Conservation (phyloP, 108 stramenopile species). For the Mediolabrus comicus region DNA sequence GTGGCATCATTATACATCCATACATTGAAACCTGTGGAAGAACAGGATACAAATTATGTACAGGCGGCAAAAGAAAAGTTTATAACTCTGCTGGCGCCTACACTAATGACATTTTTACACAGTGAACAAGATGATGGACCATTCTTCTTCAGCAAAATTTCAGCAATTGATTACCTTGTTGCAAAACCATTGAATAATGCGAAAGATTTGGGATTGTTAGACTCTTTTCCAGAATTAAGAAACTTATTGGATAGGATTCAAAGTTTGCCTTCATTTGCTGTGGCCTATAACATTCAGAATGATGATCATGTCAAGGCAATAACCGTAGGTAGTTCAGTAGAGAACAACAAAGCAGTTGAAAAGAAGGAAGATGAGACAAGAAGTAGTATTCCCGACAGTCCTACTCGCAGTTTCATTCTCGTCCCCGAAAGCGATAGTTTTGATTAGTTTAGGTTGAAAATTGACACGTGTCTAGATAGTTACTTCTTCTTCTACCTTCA, state of each 20-base stretch:
- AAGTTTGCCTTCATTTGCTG: conserved; percentile 9
- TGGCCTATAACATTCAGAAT: not conserved
- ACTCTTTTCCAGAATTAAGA: conserved; percentile 1
- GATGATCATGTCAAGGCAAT: no score
- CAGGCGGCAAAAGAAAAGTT: not conserved
- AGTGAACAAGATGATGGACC: no score
- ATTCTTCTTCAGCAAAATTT: not conserved
- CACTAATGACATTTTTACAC: not conserved
- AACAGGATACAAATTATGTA: conserved; percentile 17
- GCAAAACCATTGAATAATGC: conserved; percentile 26
- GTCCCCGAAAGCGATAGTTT: no score
- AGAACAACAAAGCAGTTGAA: no score
- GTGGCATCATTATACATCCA: conserved; percentile 21
- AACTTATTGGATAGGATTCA: not conserved
- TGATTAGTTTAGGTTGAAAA: no score
- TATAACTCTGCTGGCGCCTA: conserved; percentile 12
- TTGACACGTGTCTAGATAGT: no score
- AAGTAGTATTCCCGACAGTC: no score
- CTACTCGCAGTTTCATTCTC: no score
- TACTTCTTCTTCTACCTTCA: no score
- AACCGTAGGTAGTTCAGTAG: no score
- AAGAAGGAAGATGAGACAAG: no score
- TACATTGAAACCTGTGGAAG: conserved; percentile 12
- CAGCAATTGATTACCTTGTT: conserved; percentile 10
- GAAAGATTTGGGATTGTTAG: conserved; percentile 1